Evolutionary conservation across 192 early-diverging fungal species (phyloP).

Genomic region (Nowakowskiella sp.): DNA sequence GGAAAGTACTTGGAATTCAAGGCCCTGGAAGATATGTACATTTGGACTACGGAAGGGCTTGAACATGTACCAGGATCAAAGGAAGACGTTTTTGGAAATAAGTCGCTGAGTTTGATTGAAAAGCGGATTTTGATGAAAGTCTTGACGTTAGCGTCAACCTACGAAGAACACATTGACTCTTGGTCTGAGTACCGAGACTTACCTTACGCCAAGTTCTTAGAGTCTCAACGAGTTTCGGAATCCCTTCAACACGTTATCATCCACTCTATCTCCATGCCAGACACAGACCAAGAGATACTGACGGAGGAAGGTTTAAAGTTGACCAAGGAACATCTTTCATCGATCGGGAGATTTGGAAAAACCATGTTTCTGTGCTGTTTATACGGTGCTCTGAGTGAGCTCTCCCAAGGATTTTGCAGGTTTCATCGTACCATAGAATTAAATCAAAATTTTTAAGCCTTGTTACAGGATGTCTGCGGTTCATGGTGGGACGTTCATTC

Average conservation of each 20-base stretch:
- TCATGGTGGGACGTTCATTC: constrained; percentile 81
- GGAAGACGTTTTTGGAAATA: constrained; percentile 83
- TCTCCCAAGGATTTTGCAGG: constrained; percentile 86
- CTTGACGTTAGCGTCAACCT: constrained; percentile 37
- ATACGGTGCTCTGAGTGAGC: constrained; percentile 84
- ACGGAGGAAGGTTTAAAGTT: constrained; percentile 59
- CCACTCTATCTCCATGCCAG: background rate
- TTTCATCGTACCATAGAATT: constrained; percentile 7
- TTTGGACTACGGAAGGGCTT: constrained; percentile 35
- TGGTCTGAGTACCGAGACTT: constrained; percentile 1
- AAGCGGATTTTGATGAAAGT: constrained; percentile 90
- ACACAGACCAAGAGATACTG: constrained; percentile 28
- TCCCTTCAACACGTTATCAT: constrained; percentile 8
- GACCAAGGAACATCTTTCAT: constrained; percentile 58
- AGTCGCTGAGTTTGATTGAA: constrained; percentile 65
- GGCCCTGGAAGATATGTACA: constrained; percentile 60
- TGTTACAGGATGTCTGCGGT: constrained; percentile 70
- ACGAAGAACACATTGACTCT: background rate
- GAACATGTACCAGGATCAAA: constrained; percentile 78
- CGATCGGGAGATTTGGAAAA: constrained; percentile 78
- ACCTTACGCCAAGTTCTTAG: constrained; percentile 11
- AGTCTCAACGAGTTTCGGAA: constrained; percentile 5
- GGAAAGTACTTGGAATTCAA: constrained; percentile 86
- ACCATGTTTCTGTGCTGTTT: constrained; percentile 73
- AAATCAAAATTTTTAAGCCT: background rate